These are phyloP conservation scores for Phytophthora aleatoria DNA, from an alignment of 352 stramenopile species.

Conservation along the genomic window DNA sequence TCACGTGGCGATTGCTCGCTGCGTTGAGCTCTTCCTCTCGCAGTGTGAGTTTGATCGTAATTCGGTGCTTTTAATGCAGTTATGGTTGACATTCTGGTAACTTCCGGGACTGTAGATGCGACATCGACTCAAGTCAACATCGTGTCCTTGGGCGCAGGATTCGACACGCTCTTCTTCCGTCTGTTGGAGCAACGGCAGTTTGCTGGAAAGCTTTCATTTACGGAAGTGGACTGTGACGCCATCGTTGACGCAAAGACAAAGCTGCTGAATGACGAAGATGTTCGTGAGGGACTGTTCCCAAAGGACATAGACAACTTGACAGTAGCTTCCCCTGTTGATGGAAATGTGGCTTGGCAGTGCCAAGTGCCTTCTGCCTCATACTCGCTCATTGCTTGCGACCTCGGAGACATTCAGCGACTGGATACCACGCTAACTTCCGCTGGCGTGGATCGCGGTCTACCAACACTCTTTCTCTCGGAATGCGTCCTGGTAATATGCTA, in stretches of 20 bases:
- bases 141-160: slow-evolving; percentile 71
- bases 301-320: slow-evolving; percentile 17
- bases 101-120: slow-evolving; percentile 17
- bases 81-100: slow-evolving; percentile 14
- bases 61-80: background rate
- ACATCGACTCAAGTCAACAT: slow-evolving; percentile 49
- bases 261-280: slow-evolving; percentile 36
- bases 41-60: slow-evolving; percentile 20
- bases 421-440: slow-evolving; percentile 29
- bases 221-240: slow-evolving; percentile 65
- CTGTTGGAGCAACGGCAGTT: slow-evolving; percentile 39
- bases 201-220: slow-evolving; percentile 36
- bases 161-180: slow-evolving; percentile 80
- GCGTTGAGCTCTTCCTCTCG: slow-evolving; percentile 59
- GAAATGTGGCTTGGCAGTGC: slow-evolving; percentile 35
- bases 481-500: slow-evolving; percentile 62
- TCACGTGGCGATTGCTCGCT: slow-evolving; percentile 57
- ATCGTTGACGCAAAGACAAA: slow-evolving; percentile 60
- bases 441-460: slow-evolving; percentile 39
- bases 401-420: slow-evolving; percentile 52
- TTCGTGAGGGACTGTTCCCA: slow-evolving; percentile 34
- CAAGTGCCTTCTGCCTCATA: slow-evolving; percentile 41
- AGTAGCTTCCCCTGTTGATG: slow-evolving; percentile 4
- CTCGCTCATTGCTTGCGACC: slow-evolving; percentile 53
- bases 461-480: slow-evolving; percentile 69